phyloP scores from a whole-genome alignment of 257 asterid species.

The Rehmannia glutinosa region DNA sequence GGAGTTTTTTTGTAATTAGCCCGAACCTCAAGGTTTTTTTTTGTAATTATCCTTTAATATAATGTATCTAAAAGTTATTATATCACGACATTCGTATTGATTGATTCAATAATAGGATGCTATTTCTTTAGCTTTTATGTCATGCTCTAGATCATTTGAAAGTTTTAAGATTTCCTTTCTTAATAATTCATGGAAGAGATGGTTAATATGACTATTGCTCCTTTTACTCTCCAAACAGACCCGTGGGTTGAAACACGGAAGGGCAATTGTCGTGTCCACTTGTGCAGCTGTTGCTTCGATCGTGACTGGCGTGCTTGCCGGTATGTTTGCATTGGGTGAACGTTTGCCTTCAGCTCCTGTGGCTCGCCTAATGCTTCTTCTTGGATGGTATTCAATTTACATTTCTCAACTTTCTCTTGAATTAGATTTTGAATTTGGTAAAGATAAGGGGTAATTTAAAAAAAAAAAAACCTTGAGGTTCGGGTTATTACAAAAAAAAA shows the following conservation, averaged over 20 bases:
- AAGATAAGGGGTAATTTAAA: no score
- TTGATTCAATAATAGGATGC: background rate
- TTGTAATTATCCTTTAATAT: no score
- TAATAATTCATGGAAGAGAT: background rate
- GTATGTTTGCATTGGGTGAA: constrained; percentile 96
- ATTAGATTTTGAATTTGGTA: background rate
- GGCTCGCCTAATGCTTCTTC: constrained; percentile 71
- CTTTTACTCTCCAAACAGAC: constrained; percentile 40
- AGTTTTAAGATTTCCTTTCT: background rate
- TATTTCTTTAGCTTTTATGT: background rate
- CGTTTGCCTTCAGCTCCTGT: constrained; percentile 74
- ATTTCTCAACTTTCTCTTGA: background rate
- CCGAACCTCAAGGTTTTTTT: no score
- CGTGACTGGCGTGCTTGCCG: constrained; percentile 93
- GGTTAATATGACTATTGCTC: background rate
- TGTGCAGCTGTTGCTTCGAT: constrained; percentile 99
- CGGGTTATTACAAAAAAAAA: no score
- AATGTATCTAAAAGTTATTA: no score
- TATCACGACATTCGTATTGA: background rate
- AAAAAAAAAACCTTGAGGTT: no score
- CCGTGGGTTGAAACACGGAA: constrained; percentile 93
- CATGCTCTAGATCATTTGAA: background rate
- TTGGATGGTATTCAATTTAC: constrained; percentile 68
- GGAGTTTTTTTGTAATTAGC: no score
- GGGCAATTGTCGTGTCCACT: constrained; percentile 95